A percentile compares a stretch with the other conserved stretches of the same genome.
Evolutionary conservation across 108 stramenopile genomes (phyloP).

Genomic region (Pseudonitzschia multiseries): DNA sequence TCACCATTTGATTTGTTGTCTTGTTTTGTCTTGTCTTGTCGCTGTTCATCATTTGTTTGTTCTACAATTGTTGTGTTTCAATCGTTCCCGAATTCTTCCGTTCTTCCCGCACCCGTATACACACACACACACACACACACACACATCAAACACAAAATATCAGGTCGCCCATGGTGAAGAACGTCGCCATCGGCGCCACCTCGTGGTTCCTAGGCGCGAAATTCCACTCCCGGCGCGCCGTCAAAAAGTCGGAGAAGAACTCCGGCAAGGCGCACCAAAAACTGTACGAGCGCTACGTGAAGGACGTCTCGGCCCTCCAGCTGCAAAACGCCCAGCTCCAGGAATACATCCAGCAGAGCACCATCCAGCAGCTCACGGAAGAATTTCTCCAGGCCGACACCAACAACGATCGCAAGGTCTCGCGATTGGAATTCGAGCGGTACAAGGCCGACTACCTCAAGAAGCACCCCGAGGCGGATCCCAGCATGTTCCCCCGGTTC

Average conservation of each 20-base stretch:
- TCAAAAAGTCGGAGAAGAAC: slow-evolving; percentile 13
- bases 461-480: slow-evolving; percentile 27
- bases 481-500: slow-evolving; percentile 26
- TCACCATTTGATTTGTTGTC: too few relatives aligned
- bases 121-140: too few relatives aligned
- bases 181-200: slow-evolving; percentile 13
- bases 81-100: too few relatives aligned
- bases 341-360: slow-evolving; percentile 15
- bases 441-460: slow-evolving; percentile 30
- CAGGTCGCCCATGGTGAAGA: slow-evolving; percentile 22
- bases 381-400: slow-evolving; percentile 28
- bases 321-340: slow-evolving; percentile 29
- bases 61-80: too few relatives aligned
- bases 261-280: slow-evolving; percentile 7
- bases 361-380: slow-evolving; percentile 22
- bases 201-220: slow-evolving; percentile 28
- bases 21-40: not conserved
- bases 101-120: not conserved
- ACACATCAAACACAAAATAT: too few relatives aligned
- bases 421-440: slow-evolving; percentile 26
- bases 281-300: slow-evolving; percentile 22
- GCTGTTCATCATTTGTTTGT: too few relatives aligned
- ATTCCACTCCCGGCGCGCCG: slow-evolving; percentile 33
- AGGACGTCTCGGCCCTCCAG: slow-evolving; percentile 27
- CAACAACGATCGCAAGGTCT: slow-evolving; percentile 24